These are phyloP conservation scores for Sporisorium iseilematis-ciliati DNA, from an alignment of 1,284 basidiomycete species.

Conservation along the genomic window DNA sequence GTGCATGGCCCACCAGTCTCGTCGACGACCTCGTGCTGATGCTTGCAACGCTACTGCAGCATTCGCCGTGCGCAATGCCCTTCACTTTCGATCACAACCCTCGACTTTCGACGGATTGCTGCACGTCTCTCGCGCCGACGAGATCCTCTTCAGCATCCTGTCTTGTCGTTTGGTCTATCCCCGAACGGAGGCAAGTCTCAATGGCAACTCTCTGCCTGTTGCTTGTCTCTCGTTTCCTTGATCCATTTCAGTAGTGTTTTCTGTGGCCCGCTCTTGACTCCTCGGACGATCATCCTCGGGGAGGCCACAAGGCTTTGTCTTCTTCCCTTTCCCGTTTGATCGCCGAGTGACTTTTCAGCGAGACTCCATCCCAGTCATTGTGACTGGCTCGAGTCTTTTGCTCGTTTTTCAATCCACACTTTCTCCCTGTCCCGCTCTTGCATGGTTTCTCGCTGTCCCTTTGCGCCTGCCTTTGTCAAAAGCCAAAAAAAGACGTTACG, in stretches of 20 bases:
- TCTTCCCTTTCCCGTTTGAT: not conserved
- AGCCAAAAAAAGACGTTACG: not conserved
- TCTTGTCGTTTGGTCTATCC: not conserved
- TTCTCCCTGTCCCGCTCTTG: slow-evolving; percentile 11
- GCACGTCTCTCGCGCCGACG: slow-evolving; percentile 2
- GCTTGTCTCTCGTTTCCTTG: not conserved
- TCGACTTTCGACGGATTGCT: not conserved
- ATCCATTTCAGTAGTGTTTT: slow-evolving; percentile 14
- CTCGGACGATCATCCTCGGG: not conserved
- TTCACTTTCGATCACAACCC: not conserved
- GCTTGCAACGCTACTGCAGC: slow-evolving; percentile 23
- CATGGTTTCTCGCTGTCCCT: slow-evolving; percentile 10
- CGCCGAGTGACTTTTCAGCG: slow-evolving; percentile 6
- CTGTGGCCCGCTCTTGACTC: slow-evolving; percentile 27
- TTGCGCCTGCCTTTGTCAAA: slow-evolving; percentile 14
- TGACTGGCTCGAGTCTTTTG: slow-evolving; percentile 6
- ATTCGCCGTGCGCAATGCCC: slow-evolving; percentile 15
- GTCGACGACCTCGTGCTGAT: slow-evolving; percentile 5
- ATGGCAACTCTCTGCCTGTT: slow-evolving; percentile 5
- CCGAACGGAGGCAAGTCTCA: not conserved
- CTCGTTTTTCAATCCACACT: not conserved
- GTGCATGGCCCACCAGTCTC: not conserved
- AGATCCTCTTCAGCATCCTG: not conserved
- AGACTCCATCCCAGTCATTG: not conserved
- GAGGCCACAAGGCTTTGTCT: not conserved